Evolutionary conservation across 176 grass and related monocot species (phyloP), one percentile per base, ranked within the genome.

Genomic region (Lolium perenne): DNA sequence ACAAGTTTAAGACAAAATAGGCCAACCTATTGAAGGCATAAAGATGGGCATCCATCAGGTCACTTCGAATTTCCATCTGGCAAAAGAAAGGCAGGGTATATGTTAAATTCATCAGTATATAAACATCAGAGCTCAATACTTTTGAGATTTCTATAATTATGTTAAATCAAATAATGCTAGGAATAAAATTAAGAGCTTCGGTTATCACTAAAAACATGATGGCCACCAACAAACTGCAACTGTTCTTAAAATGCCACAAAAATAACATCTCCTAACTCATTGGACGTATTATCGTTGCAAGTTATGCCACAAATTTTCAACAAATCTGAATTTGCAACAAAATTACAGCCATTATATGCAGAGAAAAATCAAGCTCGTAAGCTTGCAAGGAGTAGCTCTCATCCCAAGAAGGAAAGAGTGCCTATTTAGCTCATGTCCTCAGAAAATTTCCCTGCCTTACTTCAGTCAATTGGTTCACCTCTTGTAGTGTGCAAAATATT

Each of bases 31-130:
- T 98, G 86, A 98, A 98, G 81, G 97, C 92, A 94, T 98, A 98
- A 58, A 98, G 85, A 88, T 98, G 94, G 64, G 93, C 97, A 91
- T 98, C 97, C 97, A 98, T 95, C 50, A 98, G 88, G 89, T 98
- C 97, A 81, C 86, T 92, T 92, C 88, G 93, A 78, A 98, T 95
- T 92, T 98, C 97, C 90, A 95, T 95, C 97, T 98, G 87, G 46
- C 16, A 81, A 41, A 90, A 90, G 32, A 18, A 56, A 88, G 58
- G 76, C 54, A 84, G 16, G 49, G 63, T 26, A 86, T 5, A 87
- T 76, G 84, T 74, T 85, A 83, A 80, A 72, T 83, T 77, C 65
- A 87, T 48, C 59, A 4, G 8, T 38, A 14, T 83, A 79, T 72
- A 85, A 82, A 29, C 21, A 79, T 20, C 29, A 13, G 13, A 66